Conservation (phyloP, 495 filamentous ascomycete species). For the Tirmania nivea region DNA sequence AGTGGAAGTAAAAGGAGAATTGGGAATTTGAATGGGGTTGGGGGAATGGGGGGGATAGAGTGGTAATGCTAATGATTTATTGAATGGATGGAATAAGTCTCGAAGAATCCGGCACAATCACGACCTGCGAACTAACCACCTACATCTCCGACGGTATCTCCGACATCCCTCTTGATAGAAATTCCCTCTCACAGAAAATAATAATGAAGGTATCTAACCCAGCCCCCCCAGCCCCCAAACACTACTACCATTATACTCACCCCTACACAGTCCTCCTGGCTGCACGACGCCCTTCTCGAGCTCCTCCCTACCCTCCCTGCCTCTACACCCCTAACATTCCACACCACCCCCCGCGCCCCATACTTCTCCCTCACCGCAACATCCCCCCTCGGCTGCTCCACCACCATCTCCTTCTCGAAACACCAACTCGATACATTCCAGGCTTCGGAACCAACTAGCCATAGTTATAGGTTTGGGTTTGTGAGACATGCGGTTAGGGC, state of each 20-base stretch:
- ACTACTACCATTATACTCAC: constrained; percentile 10
- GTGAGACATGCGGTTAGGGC: constrained; percentile 63
- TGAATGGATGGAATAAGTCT: constrained; percentile 28
- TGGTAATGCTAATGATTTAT: too few relatives aligned
- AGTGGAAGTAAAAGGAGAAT: too few relatives aligned
- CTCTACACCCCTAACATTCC: constrained; percentile 37
- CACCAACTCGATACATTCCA: constrained; percentile 56
- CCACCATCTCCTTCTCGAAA: constrained; percentile 58
- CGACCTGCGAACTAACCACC: constrained; percentile 78
- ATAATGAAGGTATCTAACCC: constrained; percentile 38
- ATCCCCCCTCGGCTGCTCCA: constrained; percentile 50
- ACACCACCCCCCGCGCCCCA: constrained; percentile 40
- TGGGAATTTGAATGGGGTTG: too few relatives aligned
- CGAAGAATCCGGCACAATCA: constrained; percentile 66
- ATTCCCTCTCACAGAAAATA: constrained; percentile 67
- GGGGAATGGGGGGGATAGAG: too few relatives aligned
- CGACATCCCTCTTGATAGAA: constrained; percentile 67
- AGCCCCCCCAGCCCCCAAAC: not conserved
- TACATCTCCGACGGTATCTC: constrained; percentile 47
- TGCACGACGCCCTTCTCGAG: constrained; percentile 68
- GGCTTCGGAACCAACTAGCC: constrained; percentile 30
- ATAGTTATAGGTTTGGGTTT: constrained; percentile 63
- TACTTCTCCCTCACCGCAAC: constrained; percentile 52
- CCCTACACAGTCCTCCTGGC: constrained; percentile 38
- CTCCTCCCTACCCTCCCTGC: constrained; percentile 43